phyloP scores from a whole-genome alignment of 106 monocot species.

The Narthecium ossifragum region DNA sequence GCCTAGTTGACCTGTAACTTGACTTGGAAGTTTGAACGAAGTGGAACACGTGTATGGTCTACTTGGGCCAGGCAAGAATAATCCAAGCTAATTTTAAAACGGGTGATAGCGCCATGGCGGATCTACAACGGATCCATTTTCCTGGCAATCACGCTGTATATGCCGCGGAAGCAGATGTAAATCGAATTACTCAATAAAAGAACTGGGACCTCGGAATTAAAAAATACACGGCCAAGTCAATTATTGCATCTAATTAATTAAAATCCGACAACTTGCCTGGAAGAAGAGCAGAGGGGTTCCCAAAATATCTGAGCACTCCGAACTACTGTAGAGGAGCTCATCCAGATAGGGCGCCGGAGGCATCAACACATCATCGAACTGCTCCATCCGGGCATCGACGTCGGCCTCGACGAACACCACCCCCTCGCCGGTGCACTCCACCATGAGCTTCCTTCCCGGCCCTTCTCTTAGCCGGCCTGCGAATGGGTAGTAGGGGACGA shows the following conservation, averaged over 20 bases:
- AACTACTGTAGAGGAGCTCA: slow-evolving; percentile 19
- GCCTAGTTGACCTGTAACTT: too few relatives aligned
- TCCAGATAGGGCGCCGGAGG: slow-evolving; percentile 24
- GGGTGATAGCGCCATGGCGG: too few relatives aligned
- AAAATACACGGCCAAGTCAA: too few relatives aligned
- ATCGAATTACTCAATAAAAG: too few relatives aligned
- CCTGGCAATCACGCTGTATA: too few relatives aligned
- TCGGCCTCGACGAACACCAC: slow-evolving; percentile 17
- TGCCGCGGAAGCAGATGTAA: too few relatives aligned
- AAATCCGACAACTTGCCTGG: slow-evolving; percentile 3
- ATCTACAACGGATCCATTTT: too few relatives aligned
- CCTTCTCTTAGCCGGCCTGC: slow-evolving; percentile 4
- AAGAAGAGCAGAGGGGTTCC: slow-evolving; percentile 17
- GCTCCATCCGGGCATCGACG: slow-evolving; percentile 12
- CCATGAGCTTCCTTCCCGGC: slow-evolving; percentile 8
- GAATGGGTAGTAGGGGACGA: slow-evolving; percentile 17
- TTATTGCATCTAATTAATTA: neutral
- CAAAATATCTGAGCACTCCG: slow-evolving; percentile 10
- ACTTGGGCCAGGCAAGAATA: too few relatives aligned
- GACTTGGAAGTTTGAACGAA: too few relatives aligned
- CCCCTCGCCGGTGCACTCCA: slow-evolving; percentile 20
- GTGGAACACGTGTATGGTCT: too few relatives aligned
- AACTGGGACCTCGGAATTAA: too few relatives aligned
- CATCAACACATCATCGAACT: slow-evolving; percentile 11
- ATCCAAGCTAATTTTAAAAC: too few relatives aligned